Percentiles rank a stretch among this genome's conserved stretches.
Conservation (phyloP, 257 asterid genomes). For the Mentha longifolia region DNA sequence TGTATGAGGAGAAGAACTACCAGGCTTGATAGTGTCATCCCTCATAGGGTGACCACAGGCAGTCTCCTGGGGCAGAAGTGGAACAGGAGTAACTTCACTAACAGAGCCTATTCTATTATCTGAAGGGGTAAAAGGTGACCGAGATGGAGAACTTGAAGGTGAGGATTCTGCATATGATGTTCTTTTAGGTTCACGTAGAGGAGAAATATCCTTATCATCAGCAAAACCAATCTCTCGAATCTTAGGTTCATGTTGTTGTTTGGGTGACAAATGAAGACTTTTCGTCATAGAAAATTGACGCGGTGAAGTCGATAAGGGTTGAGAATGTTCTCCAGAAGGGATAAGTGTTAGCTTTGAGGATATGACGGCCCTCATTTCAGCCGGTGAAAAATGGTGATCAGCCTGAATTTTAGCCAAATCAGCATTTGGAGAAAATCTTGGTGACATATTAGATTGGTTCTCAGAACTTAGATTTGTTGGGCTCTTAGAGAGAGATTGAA, state of each 20-base stretch:
- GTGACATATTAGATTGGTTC: slow-evolving; percentile 39
- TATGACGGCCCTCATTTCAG: slow-evolving; percentile 36
- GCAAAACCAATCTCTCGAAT: slow-evolving; percentile 32
- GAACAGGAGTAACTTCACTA: slow-evolving; percentile 33
- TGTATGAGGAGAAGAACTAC: slow-evolving; percentile 19
- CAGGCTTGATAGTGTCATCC: slow-evolving; percentile 35
- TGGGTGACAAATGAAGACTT: slow-evolving; percentile 27
- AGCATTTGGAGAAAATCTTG: slow-evolving; percentile 40
- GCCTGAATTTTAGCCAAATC: slow-evolving; percentile 38
- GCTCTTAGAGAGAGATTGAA: slow-evolving; percentile 40
- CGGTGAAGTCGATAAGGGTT: slow-evolving; percentile 40
- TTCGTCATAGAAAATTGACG: slow-evolving; percentile 34
- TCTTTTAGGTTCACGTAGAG: slow-evolving; percentile 39
- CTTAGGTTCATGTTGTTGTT: slow-evolving; percentile 31
- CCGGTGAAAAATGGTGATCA: slow-evolving; percentile 36
- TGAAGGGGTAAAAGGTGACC: slow-evolving; percentile 44
- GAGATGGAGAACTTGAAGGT: slow-evolving; percentile 44
- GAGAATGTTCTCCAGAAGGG: slow-evolving; percentile 40
- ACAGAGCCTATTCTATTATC: slow-evolving; percentile 41
- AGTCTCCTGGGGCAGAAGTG: slow-evolving; percentile 28
- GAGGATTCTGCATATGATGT: slow-evolving; percentile 31
- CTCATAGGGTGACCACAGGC: slow-evolving; percentile 33
- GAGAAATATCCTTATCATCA: slow-evolving; percentile 30
- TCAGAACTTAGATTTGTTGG: slow-evolving; percentile 36
- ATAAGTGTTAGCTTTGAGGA: slow-evolving; percentile 33